A percentile compares a stretch with the other conserved stretches of the same genome.
Conservation (phyloP, 2,329 filamentous ascomycete genomes). For the Boeremia exigua region DNA sequence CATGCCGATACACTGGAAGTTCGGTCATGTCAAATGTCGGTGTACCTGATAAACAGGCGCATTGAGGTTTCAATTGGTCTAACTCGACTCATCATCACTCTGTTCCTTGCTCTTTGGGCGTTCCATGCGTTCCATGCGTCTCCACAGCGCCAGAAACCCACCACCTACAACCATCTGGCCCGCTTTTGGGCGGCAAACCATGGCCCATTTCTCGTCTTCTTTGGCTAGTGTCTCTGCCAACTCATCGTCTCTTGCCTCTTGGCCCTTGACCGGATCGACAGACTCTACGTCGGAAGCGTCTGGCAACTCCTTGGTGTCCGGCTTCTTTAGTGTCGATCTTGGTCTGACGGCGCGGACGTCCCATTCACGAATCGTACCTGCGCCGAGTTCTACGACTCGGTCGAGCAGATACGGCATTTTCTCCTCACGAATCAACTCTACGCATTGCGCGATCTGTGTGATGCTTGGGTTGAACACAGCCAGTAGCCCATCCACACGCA, state of each 20-base stretch:
- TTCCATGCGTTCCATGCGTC: slow-evolving; percentile 46
- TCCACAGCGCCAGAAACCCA: slow-evolving; percentile 47
- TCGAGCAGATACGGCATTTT: slow-evolving; percentile 65
- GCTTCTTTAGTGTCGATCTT: slow-evolving; percentile 40
- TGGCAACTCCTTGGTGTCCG: slow-evolving; percentile 15
- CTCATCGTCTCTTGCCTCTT: slow-evolving; percentile 37
- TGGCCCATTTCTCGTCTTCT: slow-evolving; percentile 41
- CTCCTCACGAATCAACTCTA: slow-evolving; percentile 60
- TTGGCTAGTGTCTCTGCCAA: slow-evolving; percentile 34
- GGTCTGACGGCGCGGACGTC: slow-evolving; percentile 63
- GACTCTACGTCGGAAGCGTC: slow-evolving; percentile 20
- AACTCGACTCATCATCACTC: slow-evolving; percentile 2
- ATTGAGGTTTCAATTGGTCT: slow-evolving; percentile 10
- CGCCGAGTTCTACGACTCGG: slow-evolving; percentile 64
- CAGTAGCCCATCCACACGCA: slow-evolving; percentile 69
- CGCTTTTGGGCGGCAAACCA: slow-evolving; percentile 48
- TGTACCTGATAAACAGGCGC: slow-evolving; percentile 7
- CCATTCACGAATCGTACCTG: slow-evolving; percentile 66
- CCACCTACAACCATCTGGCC: slow-evolving; percentile 45
- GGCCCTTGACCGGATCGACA: slow-evolving; percentile 26
- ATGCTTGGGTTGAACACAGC: slow-evolving; percentile 78
- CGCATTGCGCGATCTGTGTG: slow-evolving; percentile 74
- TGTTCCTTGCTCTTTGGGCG: slow-evolving; percentile 11
- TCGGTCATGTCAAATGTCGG: slow-evolving; percentile 4
- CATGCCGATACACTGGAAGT: slow-evolving; percentile 1